Percentiles rank a stretch among this genome's conserved stretches.
Evolutionary conservation across 2,329 filamentous ascomycete species (phyloP).

Genomic region (Ascochyta koolunga): DNA sequence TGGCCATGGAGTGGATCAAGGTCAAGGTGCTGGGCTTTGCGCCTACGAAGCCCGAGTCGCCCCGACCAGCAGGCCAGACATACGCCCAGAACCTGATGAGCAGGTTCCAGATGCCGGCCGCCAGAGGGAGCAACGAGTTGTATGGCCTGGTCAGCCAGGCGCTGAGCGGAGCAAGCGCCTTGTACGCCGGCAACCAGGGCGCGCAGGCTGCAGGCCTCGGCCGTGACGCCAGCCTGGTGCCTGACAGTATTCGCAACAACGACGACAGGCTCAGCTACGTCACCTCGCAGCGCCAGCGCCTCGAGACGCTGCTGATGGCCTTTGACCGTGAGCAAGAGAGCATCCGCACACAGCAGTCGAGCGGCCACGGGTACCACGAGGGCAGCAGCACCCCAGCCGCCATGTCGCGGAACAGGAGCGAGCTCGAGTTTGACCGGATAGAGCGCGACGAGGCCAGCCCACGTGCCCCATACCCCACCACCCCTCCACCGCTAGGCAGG

Average conservation of each 20-base stretch:
- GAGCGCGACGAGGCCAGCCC: slow-evolving; percentile 67
- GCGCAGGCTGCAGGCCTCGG: slow-evolving; percentile 59
- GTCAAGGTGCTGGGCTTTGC: slow-evolving; percentile 81
- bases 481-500: slow-evolving; percentile 39
- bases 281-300: slow-evolving; percentile 75
- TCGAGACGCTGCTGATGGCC: slow-evolving; percentile 75
- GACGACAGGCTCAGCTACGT: slow-evolving; percentile 78
- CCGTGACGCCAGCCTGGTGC: slow-evolving; percentile 70
- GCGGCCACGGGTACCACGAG: slow-evolving; percentile 56
- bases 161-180: slow-evolving; percentile 66
- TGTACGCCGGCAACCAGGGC: slow-evolving; percentile 48
- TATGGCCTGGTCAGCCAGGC: slow-evolving; percentile 79
- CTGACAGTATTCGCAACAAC: slow-evolving; percentile 66
- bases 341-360: slow-evolving; percentile 51
- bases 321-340: slow-evolving; percentile 79
- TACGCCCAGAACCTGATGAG: slow-evolving; percentile 86
- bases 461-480: slow-evolving; percentile 48
- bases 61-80: slow-evolving; percentile 55
- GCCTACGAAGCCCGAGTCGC: slow-evolving; percentile 53
- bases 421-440: slow-evolving; percentile 88
- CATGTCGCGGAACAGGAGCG: slow-evolving; percentile 81
- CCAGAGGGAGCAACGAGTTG: slow-evolving; percentile 71
- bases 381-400: slow-evolving; percentile 16
- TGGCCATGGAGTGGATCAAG: slow-evolving; percentile 63
- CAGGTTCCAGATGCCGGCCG: slow-evolving; percentile 81